Conservation (phyloP, 148 eudicot species). For the Cornus suecica region DNA sequence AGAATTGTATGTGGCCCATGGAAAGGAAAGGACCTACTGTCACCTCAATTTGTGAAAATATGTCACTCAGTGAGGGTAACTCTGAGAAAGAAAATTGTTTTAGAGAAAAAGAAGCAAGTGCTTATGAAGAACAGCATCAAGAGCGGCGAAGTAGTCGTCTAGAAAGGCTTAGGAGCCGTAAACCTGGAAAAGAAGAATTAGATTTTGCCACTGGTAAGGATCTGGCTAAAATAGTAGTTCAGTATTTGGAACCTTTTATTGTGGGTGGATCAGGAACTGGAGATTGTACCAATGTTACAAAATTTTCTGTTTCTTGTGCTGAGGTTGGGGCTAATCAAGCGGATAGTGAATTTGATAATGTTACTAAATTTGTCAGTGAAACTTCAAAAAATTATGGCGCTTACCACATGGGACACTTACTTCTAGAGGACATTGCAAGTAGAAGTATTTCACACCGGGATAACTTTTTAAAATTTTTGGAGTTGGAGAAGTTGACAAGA, state of each 20-base stretch:
- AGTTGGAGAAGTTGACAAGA: constrained; percentile 88
- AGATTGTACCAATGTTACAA: constrained; percentile 35
- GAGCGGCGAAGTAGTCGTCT: constrained; percentile 93
- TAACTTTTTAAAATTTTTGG: constrained; percentile 52
- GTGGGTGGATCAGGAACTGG: constrained; percentile 34
- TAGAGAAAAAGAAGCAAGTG: constrained; percentile 41
- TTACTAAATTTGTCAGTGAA: constrained; percentile 52
- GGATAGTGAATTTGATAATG: constrained; percentile 44
- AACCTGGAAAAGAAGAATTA: constrained; percentile 84
- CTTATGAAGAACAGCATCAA: constrained; percentile 65
- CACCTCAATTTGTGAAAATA: constrained; percentile 28
- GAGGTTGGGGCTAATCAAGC: constrained; percentile 24
- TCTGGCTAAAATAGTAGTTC: constrained; percentile 58
- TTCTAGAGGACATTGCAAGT: constrained; percentile 75
- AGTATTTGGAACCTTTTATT: constrained; percentile 61
- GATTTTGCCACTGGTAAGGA: constrained; percentile 65
- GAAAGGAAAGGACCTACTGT: constrained; percentile 28
- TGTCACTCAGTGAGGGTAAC: constrained; percentile 29
- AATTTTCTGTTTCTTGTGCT: constrained; percentile 26
- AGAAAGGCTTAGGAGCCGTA: constrained; percentile 78
- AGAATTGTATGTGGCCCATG: constrained; percentile 20
- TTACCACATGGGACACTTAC: constrained; percentile 74
- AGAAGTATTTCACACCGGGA: constrained; percentile 49
- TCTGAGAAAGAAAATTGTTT: constrained; percentile 33
- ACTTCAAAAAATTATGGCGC: constrained; percentile 68